Base-by-base conservation (phyloP, 768 basidiomycete genomes). In the Tricholoma furcatifolium region DNA sequence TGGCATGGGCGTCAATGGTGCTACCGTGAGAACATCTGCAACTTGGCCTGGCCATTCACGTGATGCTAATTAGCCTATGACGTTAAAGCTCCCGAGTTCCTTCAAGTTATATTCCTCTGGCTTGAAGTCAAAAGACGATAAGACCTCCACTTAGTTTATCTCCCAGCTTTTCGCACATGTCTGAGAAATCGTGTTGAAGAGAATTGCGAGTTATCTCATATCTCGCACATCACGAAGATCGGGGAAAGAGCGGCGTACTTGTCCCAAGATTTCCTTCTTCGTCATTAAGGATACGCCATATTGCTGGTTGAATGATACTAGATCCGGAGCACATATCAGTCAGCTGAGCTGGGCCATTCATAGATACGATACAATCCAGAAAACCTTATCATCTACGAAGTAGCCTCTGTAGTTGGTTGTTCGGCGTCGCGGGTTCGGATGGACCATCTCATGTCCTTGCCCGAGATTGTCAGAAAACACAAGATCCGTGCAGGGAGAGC, bases 261-360 rank as follows among this genome's bases (percentile, higher is more conserved):
- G 51, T 50, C 0, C 41, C 34, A 20, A 38, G 15, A 34, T 55
- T 57, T 32, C 50, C 53, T 54, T 52, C 11, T 52, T 31, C 15
- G 46, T 54, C 24, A n/a, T n/a, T n/a, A 7, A 27, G 12, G 15
- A 8, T 52, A 23, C 36, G 20, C 59, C 59, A 51, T n/a, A 18
- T 10, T 23, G 42, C 53, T 18, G 63, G 63, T 34, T 51, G 39
- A 12, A 42, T 48, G 14, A 58, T 60, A 41, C 60, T 39, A 1
- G 17, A 60, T 57, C 15, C 14, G 34, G 47, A 43, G 41, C 38
- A 41, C 48, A 51, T 34, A 31, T 48, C 53, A 7, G 53, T 59
- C 55, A 61, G 47, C 53, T 60, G 55, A 34, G 38, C 47, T n/a
- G n/a, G n/a, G n/a, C n/a, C n/a, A 32, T 24, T 48, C 35, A 31